Evolutionary conservation across 139 green algal genomes (phyloP).

Genomic region (Eudorina sp.): DNA sequence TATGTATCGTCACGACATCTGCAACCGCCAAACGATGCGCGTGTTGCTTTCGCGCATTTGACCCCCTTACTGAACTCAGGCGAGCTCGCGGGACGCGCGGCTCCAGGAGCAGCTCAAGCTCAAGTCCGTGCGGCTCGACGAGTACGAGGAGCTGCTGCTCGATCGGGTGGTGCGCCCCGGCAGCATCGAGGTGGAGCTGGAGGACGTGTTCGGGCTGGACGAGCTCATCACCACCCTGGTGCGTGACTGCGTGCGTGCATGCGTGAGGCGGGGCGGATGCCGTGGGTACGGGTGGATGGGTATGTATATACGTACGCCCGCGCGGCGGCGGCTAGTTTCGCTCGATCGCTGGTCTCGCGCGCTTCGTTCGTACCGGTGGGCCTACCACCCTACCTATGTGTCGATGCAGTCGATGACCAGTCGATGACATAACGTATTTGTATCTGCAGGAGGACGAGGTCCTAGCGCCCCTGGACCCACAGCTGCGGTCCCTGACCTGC

Average conservation of each 20-base stretch:
- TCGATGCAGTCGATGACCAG: neutral
- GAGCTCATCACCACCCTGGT: neutral
- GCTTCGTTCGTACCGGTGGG: neutral
- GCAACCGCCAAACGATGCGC: too few relatives aligned
- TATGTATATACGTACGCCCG: neutral
- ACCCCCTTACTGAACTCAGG: too few relatives aligned
- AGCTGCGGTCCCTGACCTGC: neutral
- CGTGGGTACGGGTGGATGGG: neutral
- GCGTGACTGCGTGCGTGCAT: neutral
- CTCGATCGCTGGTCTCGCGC: neutral
- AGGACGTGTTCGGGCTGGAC: conserved; percentile 8
- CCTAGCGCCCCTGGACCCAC: neutral
- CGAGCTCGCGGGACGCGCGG: too few relatives aligned
- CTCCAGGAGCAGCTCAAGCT: too few relatives aligned
- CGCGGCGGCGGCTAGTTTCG: neutral
- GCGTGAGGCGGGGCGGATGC: neutral
- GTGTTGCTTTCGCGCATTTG: too few relatives aligned
- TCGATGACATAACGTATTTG: neutral
- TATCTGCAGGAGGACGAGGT: neutral
- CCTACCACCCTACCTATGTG: neutral
- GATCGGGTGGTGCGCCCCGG: neutral
- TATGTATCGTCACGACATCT: too few relatives aligned
- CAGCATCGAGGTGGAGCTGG: neutral
- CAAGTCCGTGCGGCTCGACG: neutral
- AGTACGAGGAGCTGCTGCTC: neutral